These are phyloP conservation scores for Priceomyces medius DNA, from an alignment of 805 yeast species.

Conservation along the genomic window DNA sequence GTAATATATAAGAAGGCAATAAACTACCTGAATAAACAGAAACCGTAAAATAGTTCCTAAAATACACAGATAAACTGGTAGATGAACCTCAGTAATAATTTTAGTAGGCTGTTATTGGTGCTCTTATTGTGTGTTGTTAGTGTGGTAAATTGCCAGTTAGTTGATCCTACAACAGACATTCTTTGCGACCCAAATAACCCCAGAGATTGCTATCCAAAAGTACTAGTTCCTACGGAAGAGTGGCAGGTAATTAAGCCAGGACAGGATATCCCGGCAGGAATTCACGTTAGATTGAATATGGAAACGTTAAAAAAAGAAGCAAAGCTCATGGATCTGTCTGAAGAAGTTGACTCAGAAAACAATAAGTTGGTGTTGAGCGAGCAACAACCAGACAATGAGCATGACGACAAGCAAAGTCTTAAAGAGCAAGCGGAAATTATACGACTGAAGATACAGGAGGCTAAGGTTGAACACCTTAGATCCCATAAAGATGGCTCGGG, in stretches of 20 bases:
- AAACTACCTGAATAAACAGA: no score
- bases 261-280: slow-evolving; percentile 79
- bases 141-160: slow-evolving; percentile 7
- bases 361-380: slow-evolving; percentile 9
- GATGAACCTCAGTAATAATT: slow-evolving; percentile 1
- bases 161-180: slow-evolving; percentile 12
- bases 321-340: slow-evolving; percentile 45
- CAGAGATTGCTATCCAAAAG: slow-evolving; percentile 58
- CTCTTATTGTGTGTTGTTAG: neutral
- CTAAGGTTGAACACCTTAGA: slow-evolving; percentile 3
- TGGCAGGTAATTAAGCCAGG: slow-evolving; percentile 72
- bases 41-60: no score
- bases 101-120: neutral
- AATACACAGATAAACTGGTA: no score
- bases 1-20: neutral
- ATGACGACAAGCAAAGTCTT: slow-evolving; percentile 1
- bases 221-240: slow-evolving; percentile 61
- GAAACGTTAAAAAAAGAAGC: slow-evolving; percentile 75
- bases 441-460: slow-evolving; percentile 9
- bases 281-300: slow-evolving; percentile 71
- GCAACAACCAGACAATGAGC: slow-evolving; percentile 7
- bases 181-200: slow-evolving; percentile 26
- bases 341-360: slow-evolving; percentile 11
- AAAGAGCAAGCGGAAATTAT: slow-evolving; percentile 6
- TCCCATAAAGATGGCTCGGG: slow-evolving; percentile 9